Evolutionary conservation across 2,329 filamentous ascomycete species (phyloP).

Genomic region (Arthrobotrys pseudoclavata): DNA sequence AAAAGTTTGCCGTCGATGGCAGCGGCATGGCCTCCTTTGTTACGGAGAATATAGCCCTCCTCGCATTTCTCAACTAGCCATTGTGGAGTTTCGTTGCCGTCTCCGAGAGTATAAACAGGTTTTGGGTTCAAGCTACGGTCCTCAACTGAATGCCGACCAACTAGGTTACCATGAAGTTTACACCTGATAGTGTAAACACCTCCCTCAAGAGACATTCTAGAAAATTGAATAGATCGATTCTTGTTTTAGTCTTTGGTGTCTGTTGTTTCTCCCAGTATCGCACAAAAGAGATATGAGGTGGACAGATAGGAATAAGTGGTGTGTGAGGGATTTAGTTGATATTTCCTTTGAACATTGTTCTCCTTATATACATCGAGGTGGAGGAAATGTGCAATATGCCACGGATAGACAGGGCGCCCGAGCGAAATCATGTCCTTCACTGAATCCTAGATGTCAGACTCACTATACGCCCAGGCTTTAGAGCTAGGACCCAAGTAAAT

Average conservation of each 20-base stretch:
- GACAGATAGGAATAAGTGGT: not conserved
- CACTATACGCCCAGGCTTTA: not conserved
- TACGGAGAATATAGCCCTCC: conserved; percentile 7
- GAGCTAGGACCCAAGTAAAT: not conserved
- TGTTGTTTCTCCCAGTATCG: not conserved
- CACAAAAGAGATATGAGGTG: not conserved
- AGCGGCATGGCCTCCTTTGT: conserved; percentile 12
- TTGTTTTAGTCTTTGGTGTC: not conserved
- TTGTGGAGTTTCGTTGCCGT: not conserved
- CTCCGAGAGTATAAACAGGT: conserved; percentile 1
- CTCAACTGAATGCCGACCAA: conserved; percentile 18
- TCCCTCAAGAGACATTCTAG: conserved; percentile 23
- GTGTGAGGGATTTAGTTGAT: conserved; percentile 1
- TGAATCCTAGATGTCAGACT: not conserved
- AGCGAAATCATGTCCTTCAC: not conserved
- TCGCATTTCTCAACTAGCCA: conserved; percentile 18
- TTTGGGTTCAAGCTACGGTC: conserved; percentile 8
- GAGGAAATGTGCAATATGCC: not conserved
- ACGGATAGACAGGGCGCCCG: not conserved
- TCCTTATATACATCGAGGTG: not conserved
- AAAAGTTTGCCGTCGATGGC: conserved; percentile 19
- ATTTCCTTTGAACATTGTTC: not conserved
- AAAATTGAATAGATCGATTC: not conserved
- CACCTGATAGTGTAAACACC: conserved; percentile 19
- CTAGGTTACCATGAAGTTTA: not conserved